A percentile compares a stretch with the other conserved stretches of the same genome.
Conservation (phyloP, 1,284 basidiomycete genomes). For the Cutaneotrichosporon curvatum region DNA sequence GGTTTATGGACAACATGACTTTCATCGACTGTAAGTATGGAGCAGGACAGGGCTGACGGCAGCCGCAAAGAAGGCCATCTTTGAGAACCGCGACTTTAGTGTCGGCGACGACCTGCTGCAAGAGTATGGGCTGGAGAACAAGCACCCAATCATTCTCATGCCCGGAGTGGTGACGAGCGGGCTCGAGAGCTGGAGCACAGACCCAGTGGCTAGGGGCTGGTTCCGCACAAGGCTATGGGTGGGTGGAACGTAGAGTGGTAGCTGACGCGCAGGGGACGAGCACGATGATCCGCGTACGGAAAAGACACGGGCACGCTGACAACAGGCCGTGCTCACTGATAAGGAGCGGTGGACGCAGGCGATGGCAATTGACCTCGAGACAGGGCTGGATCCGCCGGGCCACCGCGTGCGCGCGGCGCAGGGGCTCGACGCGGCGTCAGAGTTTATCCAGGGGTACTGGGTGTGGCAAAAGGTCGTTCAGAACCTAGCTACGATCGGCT, state of each 20-base stretch:
- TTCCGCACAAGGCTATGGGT: conserved; percentile 47
- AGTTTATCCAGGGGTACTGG: conserved; percentile 92
- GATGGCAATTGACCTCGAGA: conserved; percentile 82
- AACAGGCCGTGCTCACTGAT: conserved; percentile 58
- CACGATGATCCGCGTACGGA: conserved; percentile 5
- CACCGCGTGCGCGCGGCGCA: conserved; percentile 87
- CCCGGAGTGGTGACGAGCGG: conserved; percentile 56
- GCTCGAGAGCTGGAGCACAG: conserved; percentile 44
- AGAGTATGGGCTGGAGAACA: conserved; percentile 58
- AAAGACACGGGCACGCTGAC: conserved; percentile 1
- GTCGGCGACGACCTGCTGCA: conserved; percentile 66
- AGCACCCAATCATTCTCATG: conserved; percentile 70
- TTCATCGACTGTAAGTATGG: conserved; percentile 29
- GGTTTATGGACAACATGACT: conserved; percentile 37
- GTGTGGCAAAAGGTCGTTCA: conserved; percentile 92
- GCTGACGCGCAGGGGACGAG: conserved; percentile 6
- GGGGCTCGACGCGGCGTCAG: conserved; percentile 60
- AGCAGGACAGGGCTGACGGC: conserved; percentile 46
- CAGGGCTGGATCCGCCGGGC: conserved; percentile 84
- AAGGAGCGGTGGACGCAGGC: conserved; percentile 81
- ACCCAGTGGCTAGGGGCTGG: conserved; percentile 32
- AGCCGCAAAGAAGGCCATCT: conserved; percentile 66
- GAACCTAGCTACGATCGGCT: conserved; percentile 83
- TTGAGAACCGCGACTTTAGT: conserved; percentile 71
- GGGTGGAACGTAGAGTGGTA: not conserved